Conservation (phyloP, 176 grass and related monocot species). For the Lolium multiflorum region DNA sequence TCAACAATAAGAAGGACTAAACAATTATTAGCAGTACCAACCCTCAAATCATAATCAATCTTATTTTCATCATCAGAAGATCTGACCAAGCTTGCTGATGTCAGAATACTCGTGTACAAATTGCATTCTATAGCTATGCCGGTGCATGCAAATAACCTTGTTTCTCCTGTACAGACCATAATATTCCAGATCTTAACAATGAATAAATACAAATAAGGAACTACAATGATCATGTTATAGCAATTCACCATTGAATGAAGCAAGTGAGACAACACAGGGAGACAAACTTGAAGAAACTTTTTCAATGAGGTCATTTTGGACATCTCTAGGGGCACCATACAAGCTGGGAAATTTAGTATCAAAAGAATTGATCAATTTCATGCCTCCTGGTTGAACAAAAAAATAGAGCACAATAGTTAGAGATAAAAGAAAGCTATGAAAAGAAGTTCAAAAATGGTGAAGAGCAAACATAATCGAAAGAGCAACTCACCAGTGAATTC, state of each 20-base stretch:
- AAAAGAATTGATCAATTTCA: neutral
- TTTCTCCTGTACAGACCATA: neutral
- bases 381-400: neutral
- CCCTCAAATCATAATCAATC: neutral
- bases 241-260: neutral
- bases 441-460: neutral
- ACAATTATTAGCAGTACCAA: neutral
- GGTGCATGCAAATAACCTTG: neutral
- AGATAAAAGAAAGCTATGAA: neutral
- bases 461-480: neutral
- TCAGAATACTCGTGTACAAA: neutral
- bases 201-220: neutral
- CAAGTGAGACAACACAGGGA: neutral
- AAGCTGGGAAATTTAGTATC: neutral
- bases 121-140: neutral
- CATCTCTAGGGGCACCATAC: neutral
- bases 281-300: neutral
- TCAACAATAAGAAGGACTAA: neutral
- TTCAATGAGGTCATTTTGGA: neutral
- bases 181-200: neutral
- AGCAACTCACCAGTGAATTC: neutral
- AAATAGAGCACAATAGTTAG: neutral
- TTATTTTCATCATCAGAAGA: neutral
- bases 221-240: neutral
- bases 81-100: neutral